Conservation (phyloP, 192 early-diverging fungal genomes). For the Backusella circina region DNA sequence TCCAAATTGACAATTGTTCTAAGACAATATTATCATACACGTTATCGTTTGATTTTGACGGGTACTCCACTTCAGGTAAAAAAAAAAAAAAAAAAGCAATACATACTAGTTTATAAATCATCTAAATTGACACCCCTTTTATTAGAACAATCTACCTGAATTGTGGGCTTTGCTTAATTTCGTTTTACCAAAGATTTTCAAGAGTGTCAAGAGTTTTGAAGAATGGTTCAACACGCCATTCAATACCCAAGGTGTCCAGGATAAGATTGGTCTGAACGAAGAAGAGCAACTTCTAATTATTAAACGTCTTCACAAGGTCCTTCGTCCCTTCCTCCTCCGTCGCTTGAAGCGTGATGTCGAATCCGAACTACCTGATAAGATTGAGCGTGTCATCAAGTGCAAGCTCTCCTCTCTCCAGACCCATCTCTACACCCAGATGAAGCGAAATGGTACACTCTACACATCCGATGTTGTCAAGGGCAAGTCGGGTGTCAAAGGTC, state of each 20-base stretch:
- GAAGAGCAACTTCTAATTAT: slow-evolving; percentile 98
- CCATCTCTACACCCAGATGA: slow-evolving; percentile 84
- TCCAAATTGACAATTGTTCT: slow-evolving; percentile 85
- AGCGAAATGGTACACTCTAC: slow-evolving; percentile 68
- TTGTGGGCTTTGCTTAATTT: slow-evolving; percentile 97
- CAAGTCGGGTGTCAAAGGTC: slow-evolving; percentile 57
- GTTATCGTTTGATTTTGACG: slow-evolving; percentile 94
- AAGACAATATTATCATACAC: slow-evolving; percentile 83
- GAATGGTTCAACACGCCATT: slow-evolving; percentile 99
- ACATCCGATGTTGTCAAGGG: slow-evolving; percentile 12
- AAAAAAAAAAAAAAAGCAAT: no score
- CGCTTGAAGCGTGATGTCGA: slow-evolving; percentile 98
- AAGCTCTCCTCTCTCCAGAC: slow-evolving; percentile 85
- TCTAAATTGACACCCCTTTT: no score
- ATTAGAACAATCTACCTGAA: slow-evolving; percentile 93
- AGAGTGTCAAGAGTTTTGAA: slow-evolving; percentile 95
- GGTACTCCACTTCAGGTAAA: slow-evolving; percentile 93
- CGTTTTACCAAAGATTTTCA: slow-evolving; percentile 93
- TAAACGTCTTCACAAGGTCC: slow-evolving; percentile 91
- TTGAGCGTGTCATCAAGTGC: slow-evolving; percentile 92
- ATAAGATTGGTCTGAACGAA: slow-evolving; percentile 92
- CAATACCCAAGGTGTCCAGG: slow-evolving; percentile 72
- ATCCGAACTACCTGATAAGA: slow-evolving; percentile 95
- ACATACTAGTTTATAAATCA: neutral
- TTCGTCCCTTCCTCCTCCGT: slow-evolving; percentile 95